Base-by-base conservation (phyloP, 331 rosid species). In the Erythrophleum ivorense region DNA sequence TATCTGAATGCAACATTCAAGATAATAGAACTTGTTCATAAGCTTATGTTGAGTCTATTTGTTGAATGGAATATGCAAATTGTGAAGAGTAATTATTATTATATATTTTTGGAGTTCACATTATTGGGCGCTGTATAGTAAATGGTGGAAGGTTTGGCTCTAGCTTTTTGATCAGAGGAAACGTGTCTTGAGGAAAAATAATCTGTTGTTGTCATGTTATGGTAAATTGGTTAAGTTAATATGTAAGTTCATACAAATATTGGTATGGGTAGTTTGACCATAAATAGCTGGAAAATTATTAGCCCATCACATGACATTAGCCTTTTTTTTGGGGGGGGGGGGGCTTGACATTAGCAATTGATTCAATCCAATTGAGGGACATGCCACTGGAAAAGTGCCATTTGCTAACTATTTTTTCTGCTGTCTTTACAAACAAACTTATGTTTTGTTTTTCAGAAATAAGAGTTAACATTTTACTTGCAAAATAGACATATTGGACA, bases 401-500 rank as follows among this genome's bases (percentile, higher is more conserved):
- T n/a, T 34, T 16, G 18, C 15, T 2, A 34, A 45, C 21, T 76
- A 43, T 43, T 64, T 55, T 60, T 76, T 38, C 62, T 76, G 66
- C 80, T 65, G 40, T 36, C 60, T 46, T 71, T 54, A 43, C 36
- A 60, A 59, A 24, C 73, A 38, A 46, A 16, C 55, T 8, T 65
- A 40, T 81, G 34, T 15, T 71, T 16, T 19, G 55, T 34, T 64
- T 69, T 63, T 41, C 50, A 49, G 14, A 75, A 85, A 71, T 45
- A 72, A 36, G 85, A 46, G 73, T 80, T 55, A 49, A 49, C 19
- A 57, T 9, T 60, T 74, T 75, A 10, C 59, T 49, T 54, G 45
- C 5, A 15, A 46, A 68, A 48, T 53, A 73, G 63, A 36, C 60
- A 24, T 13, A 8, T 78, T 60, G 50, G 33, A 43, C 13, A 29